Evolutionary conservation across 1,284 basidiomycete genomes (phyloP).

Genomic region (Kalmanozyma brasiliensis): DNA sequence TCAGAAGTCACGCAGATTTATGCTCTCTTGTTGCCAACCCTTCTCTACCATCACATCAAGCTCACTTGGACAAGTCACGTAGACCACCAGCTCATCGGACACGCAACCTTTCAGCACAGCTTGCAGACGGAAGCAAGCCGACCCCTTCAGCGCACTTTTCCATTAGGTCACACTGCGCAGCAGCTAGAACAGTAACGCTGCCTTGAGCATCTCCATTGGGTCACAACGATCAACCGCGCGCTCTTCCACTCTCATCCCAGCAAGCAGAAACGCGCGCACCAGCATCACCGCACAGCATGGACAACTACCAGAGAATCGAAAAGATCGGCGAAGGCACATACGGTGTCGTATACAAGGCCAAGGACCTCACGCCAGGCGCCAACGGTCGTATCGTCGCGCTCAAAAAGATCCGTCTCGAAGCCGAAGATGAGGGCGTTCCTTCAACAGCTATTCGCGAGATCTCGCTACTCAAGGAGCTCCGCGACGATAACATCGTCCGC

Average conservation of each 20-base stretch:
- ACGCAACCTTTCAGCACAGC: no score
- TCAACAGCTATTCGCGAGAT: constrained; percentile 98
- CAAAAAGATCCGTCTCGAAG: constrained; percentile 98
- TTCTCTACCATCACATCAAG: constrained; percentile 6
- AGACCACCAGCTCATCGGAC: no score
- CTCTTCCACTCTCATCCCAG: no score
- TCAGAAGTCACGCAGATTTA: constrained; percentile 2
- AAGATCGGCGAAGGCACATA: constrained; percentile 82
- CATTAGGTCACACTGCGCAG: background rate
- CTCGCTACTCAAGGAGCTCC: constrained; percentile 93
- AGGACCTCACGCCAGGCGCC: constrained; percentile 76
- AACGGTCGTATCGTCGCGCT: constrained; percentile 66
- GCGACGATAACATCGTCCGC: constrained; percentile 95
- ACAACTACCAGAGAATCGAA: constrained; percentile 77
- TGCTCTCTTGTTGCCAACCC: constrained; percentile 2
- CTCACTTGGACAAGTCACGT: no score
- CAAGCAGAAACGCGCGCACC: no score
- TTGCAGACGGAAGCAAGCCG: no score
- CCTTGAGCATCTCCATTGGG: background rate
- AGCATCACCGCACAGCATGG: constrained; percentile 60
- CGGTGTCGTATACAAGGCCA: constrained; percentile 85
- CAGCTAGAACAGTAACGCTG: background rate
- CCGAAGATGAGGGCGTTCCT: constrained; percentile 97
- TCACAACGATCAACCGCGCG: background rate
- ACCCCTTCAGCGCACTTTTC: background rate